A percentile compares a stretch with the other conserved stretches of the same genome.
Conservation (phyloP, 208 protist species). For the Naegleria gruberi region DNA sequence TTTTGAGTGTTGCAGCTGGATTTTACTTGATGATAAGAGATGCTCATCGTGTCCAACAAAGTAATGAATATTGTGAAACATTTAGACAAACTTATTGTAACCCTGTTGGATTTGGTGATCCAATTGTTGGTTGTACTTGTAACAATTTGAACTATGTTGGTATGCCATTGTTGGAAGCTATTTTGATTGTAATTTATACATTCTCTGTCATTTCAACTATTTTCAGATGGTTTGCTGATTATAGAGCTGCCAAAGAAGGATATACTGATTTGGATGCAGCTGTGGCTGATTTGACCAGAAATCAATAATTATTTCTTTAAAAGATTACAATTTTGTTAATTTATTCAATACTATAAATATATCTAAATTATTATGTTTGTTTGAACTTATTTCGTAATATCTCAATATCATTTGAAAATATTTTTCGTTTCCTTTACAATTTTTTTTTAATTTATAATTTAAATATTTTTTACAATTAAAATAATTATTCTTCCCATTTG, state of each 20-base stretch:
- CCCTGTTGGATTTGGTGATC: background rate
- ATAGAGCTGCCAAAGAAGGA: background rate
- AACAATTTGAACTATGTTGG: background rate
- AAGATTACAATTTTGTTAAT: background rate
- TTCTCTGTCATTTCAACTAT: background rate
- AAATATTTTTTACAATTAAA: background rate
- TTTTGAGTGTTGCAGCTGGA: background rate
- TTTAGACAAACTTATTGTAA: background rate
- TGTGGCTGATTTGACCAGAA: background rate
- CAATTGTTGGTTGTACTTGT: background rate
- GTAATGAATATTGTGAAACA: background rate
- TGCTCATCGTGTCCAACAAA: background rate
- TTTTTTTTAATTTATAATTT: no score
- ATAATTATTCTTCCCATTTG: constrained; percentile 45
- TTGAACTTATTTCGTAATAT: background rate
- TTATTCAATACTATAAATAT: background rate
- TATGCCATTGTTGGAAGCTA: background rate
- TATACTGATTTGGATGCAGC: background rate
- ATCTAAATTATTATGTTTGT: background rate
- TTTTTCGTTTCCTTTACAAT: no score
- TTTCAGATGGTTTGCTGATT: background rate
- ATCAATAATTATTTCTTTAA: background rate
- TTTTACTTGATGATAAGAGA: background rate
- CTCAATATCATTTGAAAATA: no score
- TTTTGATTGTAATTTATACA: background rate